Base-by-base conservation (phyloP, 2,329 filamentous ascomycete species). In the Elsinoe australis region DNA sequence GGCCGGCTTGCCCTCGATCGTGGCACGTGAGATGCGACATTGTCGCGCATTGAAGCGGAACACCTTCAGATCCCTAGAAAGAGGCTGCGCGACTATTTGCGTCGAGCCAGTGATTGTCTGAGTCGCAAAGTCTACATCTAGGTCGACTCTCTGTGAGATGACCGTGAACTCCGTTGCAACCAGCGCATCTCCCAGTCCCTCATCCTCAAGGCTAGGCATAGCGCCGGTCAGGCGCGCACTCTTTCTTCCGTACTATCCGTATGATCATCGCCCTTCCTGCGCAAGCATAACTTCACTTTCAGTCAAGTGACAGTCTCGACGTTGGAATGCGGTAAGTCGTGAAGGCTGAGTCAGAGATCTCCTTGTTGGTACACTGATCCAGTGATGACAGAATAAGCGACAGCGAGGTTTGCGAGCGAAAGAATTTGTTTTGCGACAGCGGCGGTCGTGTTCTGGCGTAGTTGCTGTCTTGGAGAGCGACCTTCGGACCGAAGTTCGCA, bases 101-200 rank as follows among this genome's bases (percentile, higher is more conserved):
- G 85, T 87, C 54, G 78, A 83, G 44, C 92, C 92, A 52, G 78
- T 81, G 59, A 96, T 70, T 59, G 74, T 77, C 65, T 82, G 83
- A 47, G 78, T 78, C 54, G 78, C 75, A 63, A 98, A 94, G 68
- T 94, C 85, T 61, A 98, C 74, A 59, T 96, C 89, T 52, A 98
- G 73, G 58, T 88, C 83, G 42, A 98, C 82, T 63, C 86, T 85
- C 68, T 96, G 90, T 67, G 88, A 83, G 48, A 87, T 75, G 50
- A 96, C 71, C 39, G 71, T 71, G 59, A 75, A 80, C 29, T 69
- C 69, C 44, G 65, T 61, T 51, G 57, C 59, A 45, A 66, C 61
- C 31, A 57, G 36, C 19, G 28, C 39, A 47, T 52, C 52, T 17
- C 49, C 45, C 15, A 38, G 34, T 21, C 48, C 52, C 34, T 52